Conservation (phyloP, 2,329 filamentous ascomycete genomes). For the Ampelomyces quisqualis region DNA sequence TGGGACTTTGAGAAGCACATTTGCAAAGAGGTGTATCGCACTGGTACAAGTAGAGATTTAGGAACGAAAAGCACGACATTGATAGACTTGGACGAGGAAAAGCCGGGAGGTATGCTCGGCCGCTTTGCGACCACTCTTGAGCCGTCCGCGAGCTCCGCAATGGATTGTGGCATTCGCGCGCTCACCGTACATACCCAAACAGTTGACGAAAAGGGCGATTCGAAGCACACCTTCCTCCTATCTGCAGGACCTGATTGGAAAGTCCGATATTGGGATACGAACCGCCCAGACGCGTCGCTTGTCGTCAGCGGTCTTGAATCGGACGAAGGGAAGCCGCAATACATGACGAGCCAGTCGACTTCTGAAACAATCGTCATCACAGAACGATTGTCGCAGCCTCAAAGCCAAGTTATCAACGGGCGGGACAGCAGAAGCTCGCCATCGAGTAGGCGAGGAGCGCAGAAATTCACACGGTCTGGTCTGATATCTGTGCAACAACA, state of each 20-base stretch:
- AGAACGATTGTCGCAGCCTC: slow-evolving; percentile 37
- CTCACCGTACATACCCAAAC: slow-evolving; percentile 72
- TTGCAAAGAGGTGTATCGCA: slow-evolving; percentile 84
- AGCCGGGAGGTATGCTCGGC: slow-evolving; percentile 77
- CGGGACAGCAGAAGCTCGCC: slow-evolving; percentile 29
- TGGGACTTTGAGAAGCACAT: slow-evolving; percentile 93
- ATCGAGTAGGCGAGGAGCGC: slow-evolving; percentile 40
- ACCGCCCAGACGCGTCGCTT: slow-evolving; percentile 72
- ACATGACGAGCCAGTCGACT: slow-evolving; percentile 46
- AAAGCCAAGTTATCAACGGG: slow-evolving; percentile 14
- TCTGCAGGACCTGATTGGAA: slow-evolving; percentile 88
- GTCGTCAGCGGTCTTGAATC: slow-evolving; percentile 76
- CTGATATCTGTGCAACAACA: slow-evolving; percentile 94
- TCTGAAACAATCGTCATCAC: slow-evolving; percentile 46
- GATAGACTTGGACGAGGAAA: slow-evolving; percentile 88
- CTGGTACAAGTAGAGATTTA: slow-evolving; percentile 47
- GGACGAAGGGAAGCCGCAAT: slow-evolving; percentile 73
- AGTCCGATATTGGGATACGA: slow-evolving; percentile 90
- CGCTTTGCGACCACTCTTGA: slow-evolving; percentile 74
- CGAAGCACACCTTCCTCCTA: slow-evolving; percentile 78
- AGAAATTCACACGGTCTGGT: slow-evolving; percentile 68
- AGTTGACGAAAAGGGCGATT: slow-evolving; percentile 67
- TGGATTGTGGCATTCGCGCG: slow-evolving; percentile 70
- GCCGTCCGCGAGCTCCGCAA: slow-evolving; percentile 51
- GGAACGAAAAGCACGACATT: slow-evolving; percentile 62